Evolutionary conservation across 225 moss, liverwort and hornwort genomes (phyloP), one percentile per base, ranked within the genome.

Genomic region (Pleurozium schreberi): DNA sequence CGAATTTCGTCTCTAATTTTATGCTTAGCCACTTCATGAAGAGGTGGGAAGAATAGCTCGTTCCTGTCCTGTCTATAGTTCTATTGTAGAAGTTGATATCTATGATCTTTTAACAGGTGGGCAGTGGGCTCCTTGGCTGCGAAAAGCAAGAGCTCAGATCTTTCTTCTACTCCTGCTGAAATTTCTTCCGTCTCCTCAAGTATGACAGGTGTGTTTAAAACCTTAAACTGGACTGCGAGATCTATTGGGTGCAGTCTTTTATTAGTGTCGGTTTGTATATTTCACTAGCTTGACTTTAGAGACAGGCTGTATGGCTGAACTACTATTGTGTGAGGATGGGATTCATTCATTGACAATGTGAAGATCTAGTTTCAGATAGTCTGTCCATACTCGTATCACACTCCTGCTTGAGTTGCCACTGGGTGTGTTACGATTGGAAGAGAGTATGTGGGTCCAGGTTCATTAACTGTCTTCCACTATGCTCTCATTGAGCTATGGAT

Each of bases 91-190:
- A 15, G 27, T 63, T 75, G 8, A 80, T 45, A 47, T 61, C 13
- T 81, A 19, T 83, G 61, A 40, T 67, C n/a, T 85, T 82, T 59
- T 28, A 84, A 83, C 93, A 97, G 97, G 87, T 98, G 97, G 97
- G 97, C 97, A 64, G 96, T 96, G 78, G 96, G 94, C 76, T 96
- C 97, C 53, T 89, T 96, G 85, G 91, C 98, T 87, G 83, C 94
- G 18, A 94, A 95, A 87, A 88, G 82, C 40, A 96, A 94, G 85
- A 88, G 79, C 69, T 57, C 92, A 87, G 97, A 97, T 43, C 90
- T 91, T 83, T 90, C 86, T 20, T 84, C 89, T 87, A 86, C 84
- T 85, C 86, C 93, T 75, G 10, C 93, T 77, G 88, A 91, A 90
- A 90, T 90, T 65, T 59, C 93, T 79, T 87, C 94, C 53, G 59